A percentile compares a stretch with the other conserved stretches of the same genome.
These are phyloP conservation scores for Aspergillus bombycis DNA, from an alignment of 2,329 filamentous ascomycete species.

Conservation along the genomic window DNA sequence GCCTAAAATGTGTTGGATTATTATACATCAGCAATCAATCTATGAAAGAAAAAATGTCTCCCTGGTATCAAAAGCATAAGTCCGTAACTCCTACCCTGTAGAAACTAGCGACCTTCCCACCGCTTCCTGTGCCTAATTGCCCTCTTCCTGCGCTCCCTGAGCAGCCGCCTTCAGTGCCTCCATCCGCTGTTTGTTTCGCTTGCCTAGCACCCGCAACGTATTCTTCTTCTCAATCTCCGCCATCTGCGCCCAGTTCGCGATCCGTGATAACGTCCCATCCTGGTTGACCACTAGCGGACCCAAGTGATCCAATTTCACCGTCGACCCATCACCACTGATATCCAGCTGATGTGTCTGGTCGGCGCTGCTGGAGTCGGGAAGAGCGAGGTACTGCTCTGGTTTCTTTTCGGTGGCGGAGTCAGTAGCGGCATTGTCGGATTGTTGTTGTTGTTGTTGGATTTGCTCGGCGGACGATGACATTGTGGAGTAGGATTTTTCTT, in stretches of 20 bases:
- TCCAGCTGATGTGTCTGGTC: conserved; percentile 90
- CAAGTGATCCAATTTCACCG: conserved; percentile 66
- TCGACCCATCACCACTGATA: conserved; percentile 41
- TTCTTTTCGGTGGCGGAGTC: conserved; percentile 15
- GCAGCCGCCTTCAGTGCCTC: conserved; percentile 55
- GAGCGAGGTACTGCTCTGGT: conserved; percentile 61
- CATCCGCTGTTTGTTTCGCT: conserved; percentile 67
- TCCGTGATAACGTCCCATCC: conserved; percentile 71
- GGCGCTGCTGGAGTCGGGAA: conserved; percentile 74
- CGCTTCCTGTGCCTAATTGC: background rate
- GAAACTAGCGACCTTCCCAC: background rate
- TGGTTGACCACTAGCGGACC: conserved; percentile 75
- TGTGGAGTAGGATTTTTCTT: conserved; percentile 22
- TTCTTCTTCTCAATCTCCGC: conserved; percentile 67
- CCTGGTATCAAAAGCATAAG: background rate
- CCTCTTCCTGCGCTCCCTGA: conserved; percentile 7
- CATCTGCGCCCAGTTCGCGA: conserved; percentile 75
- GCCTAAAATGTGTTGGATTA: background rate
- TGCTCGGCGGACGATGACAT: conserved; percentile 25
- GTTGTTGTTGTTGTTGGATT: conserved; percentile 11
- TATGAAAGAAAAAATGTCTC: background rate
- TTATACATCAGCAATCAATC: background rate
- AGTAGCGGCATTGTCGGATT: conserved; percentile 3
- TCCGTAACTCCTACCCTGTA: background rate
- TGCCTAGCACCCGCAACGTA: conserved; percentile 68